Evolutionary conservation across 805 yeast genomes (phyloP).

Genomic region (Metschnikowia hibisci): DNA sequence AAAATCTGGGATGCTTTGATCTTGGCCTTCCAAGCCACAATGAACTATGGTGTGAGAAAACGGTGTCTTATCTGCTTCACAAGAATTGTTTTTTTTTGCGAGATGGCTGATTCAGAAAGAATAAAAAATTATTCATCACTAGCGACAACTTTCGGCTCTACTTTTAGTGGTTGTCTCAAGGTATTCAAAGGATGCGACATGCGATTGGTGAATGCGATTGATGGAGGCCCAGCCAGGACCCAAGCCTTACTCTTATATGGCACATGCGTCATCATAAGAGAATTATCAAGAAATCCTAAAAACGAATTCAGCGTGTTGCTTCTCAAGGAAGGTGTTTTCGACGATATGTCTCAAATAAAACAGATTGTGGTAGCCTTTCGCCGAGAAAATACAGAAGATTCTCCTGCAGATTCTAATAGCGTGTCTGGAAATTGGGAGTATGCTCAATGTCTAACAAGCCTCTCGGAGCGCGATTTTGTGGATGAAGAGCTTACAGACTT

Average conservation of each 20-base stretch:
- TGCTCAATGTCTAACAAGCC: background rate
- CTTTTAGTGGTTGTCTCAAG: constrained; percentile 52
- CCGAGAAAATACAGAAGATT: background rate
- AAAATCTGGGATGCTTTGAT: constrained; percentile 51
- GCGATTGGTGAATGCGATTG: background rate
- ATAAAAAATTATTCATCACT: constrained; percentile 35
- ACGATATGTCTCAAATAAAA: constrained; percentile 35
- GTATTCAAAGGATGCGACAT: background rate
- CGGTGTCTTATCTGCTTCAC: constrained; percentile 51
- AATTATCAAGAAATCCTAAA: constrained; percentile 43
- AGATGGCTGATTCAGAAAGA: constrained; percentile 25
- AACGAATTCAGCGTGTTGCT: constrained; percentile 44
- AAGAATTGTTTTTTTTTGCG: constrained; percentile 46
- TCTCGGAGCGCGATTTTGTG: background rate
- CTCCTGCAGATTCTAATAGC: background rate
- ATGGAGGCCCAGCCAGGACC: background rate
- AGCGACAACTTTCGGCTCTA: constrained; percentile 53
- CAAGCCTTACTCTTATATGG: constrained; percentile 41
- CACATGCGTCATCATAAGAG: constrained; percentile 45
- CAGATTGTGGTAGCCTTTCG: background rate
- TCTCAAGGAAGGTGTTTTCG: constrained; percentile 69
- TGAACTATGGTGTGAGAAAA: constrained; percentile 61
- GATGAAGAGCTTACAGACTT: background rate
- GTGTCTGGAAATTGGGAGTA: background rate
- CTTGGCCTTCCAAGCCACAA: constrained; percentile 67